These are phyloP conservation scores for Trametes cubensis DNA, from an alignment of 768 basidiomycete species.

Conservation along the genomic window DNA sequence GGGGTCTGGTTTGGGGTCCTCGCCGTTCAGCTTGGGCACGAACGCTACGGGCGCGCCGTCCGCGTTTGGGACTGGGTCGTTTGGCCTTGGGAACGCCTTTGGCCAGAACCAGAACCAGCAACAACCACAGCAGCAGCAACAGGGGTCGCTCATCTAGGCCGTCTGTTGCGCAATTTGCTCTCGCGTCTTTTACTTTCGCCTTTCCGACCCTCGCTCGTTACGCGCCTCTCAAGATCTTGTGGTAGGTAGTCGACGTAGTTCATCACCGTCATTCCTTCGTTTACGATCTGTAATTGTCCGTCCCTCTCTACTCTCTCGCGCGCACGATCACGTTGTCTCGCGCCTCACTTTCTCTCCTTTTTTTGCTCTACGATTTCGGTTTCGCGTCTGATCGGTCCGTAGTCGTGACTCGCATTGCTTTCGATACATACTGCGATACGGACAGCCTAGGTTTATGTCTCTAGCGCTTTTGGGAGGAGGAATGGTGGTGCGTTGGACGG, in stretches of 20 bases:
- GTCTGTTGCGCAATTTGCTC: not conserved
- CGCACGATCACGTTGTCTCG: not conserved
- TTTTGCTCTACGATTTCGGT: not conserved
- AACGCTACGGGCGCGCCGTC: constrained; percentile 25
- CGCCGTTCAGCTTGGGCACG: constrained; percentile 16
- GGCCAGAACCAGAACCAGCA: constrained; percentile 22
- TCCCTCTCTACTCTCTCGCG: no score
- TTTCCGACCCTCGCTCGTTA: no score
- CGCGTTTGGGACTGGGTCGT: constrained; percentile 26
- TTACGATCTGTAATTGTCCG: no score
- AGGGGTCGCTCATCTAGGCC: constrained; percentile 51
- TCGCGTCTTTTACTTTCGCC: not conserved
- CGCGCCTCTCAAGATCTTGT: no score
- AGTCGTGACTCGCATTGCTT: constrained; percentile 4
- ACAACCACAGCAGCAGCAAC: constrained; percentile 47
- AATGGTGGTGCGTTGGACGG: not conserved
- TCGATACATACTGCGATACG: constrained; percentile 10
- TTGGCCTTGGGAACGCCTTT: constrained; percentile 17
- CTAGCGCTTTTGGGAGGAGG: not conserved
- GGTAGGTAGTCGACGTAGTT: no score
- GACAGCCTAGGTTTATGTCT: constrained; percentile 9
- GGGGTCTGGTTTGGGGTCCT: constrained; percentile 15
- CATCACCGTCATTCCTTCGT: no score
- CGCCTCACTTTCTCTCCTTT: not conserved
- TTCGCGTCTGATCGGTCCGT: not conserved